Evolutionary conservation across 2,329 filamentous ascomycete genomes (phyloP).

Genomic region (Cladosporium sp.): DNA sequence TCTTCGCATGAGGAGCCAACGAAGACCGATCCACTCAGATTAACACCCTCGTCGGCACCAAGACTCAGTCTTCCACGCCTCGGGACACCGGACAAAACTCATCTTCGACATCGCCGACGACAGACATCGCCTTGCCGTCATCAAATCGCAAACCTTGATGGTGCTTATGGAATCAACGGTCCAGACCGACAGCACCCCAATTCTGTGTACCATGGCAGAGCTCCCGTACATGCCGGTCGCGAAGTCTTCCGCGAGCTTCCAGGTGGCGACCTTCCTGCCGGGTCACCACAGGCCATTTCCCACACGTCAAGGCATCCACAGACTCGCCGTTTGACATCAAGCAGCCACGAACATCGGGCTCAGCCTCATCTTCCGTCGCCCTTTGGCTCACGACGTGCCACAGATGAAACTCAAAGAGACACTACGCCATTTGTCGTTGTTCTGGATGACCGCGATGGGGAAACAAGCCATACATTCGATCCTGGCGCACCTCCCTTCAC

Average conservation of each 20-base stretch:
- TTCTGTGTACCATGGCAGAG: not conserved
- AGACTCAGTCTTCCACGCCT: not conserved
- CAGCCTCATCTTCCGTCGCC: too few relatives aligned
- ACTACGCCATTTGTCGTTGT: too few relatives aligned
- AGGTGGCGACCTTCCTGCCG: not conserved
- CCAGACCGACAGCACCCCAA: not conserved
- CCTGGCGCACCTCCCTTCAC: conserved; percentile 27
- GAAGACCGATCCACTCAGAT: not conserved
- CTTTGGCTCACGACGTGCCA: too few relatives aligned
- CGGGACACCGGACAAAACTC: not conserved
- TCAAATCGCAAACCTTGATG: not conserved
- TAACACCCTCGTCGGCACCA: not conserved
- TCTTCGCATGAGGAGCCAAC: not conserved
- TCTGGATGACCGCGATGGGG: not conserved
- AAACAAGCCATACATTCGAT: conserved; percentile 16
- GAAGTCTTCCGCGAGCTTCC: conserved; percentile 3
- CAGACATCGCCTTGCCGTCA: conserved; percentile 8
- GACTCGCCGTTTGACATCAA: too few relatives aligned
- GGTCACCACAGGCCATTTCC: too few relatives aligned
- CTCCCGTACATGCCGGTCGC: not conserved
- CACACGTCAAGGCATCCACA: too few relatives aligned
- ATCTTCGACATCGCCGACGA: not conserved
- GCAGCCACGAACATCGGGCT: too few relatives aligned
- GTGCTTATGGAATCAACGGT: not conserved
- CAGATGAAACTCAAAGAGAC: too few relatives aligned